phyloP scores from a whole-genome alignment of 169 alveolate genomes.

The Theileria parva region DNA sequence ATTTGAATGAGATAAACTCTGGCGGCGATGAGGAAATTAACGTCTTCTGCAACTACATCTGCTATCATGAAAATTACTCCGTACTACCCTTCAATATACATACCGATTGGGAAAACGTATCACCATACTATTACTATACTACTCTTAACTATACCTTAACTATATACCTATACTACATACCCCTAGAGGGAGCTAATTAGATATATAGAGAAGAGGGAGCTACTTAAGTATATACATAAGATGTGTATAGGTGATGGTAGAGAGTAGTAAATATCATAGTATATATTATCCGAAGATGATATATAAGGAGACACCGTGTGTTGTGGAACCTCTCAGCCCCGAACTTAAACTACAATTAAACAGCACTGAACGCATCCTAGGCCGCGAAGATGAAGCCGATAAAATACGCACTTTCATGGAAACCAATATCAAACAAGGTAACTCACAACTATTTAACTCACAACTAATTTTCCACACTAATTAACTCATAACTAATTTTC shows the following conservation, averaged over 20 bases:
- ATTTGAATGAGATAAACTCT: conserved; percentile 28
- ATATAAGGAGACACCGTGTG: background rate
- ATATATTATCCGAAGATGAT: conserved; percentile 25
- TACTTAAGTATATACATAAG: background rate
- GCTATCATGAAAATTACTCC: conserved; percentile 39
- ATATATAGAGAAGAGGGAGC: too few relatives aligned
- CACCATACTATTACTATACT: too few relatives aligned
- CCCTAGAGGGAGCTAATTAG: too few relatives aligned
- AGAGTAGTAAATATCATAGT: conserved; percentile 55
- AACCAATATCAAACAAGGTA: conserved; percentile 73
- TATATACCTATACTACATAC: too few relatives aligned
- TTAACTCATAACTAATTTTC: too few relatives aligned
- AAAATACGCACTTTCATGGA: conserved; percentile 71
- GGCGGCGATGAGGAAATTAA: conserved; percentile 54
- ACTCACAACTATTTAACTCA: too few relatives aligned
- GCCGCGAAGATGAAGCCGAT: conserved; percentile 75
- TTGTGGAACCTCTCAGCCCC: background rate
- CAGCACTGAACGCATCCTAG: conserved; percentile 2
- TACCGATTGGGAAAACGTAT: conserved; percentile 39
- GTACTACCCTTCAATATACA: conserved; percentile 46
- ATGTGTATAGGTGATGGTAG: conserved; percentile 35
- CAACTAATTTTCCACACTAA: too few relatives aligned
- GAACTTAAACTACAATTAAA: conserved; percentile 4
- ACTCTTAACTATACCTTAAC: too few relatives aligned
- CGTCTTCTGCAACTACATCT: conserved; percentile 42